A percentile compares a stretch with the other conserved stretches of the same genome.
Evolutionary conservation across 2,329 filamentous ascomycete genomes (phyloP).

Genomic region (Metarhizium humberi): DNA sequence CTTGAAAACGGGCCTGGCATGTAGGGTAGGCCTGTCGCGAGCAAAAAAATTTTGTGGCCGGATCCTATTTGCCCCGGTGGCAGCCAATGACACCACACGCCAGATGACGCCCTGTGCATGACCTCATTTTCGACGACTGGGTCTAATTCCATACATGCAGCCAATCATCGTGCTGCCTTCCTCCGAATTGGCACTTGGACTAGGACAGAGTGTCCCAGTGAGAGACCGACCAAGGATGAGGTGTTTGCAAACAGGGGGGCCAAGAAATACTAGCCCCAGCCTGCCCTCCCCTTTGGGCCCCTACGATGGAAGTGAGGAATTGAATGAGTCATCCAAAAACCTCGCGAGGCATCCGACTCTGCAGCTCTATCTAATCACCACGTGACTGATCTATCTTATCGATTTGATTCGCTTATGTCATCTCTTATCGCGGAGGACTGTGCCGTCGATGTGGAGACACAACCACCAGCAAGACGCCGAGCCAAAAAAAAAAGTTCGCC

Average conservation of each 20-base stretch:
- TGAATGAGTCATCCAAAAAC: not conserved
- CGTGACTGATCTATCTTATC: slow-evolving; percentile 1
- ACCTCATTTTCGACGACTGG: not conserved
- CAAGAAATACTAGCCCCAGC: too few relatives aligned
- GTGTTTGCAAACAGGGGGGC: not conserved
- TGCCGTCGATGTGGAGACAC: slow-evolving; percentile 6
- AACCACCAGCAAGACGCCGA: slow-evolving; percentile 8
- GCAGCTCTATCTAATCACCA: not conserved
- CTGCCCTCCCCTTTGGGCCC: too few relatives aligned
- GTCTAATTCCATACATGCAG: not conserved
- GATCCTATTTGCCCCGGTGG: not conserved
- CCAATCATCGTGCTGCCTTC: not conserved
- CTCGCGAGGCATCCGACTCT: too few relatives aligned
- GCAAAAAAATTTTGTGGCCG: not conserved
- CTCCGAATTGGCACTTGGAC: not conserved
- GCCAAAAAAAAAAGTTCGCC: slow-evolving; percentile 23
- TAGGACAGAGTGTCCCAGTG: not conserved
- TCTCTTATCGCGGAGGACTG: slow-evolving; percentile 1
- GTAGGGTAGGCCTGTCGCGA: not conserved
- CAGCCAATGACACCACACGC: not conserved
- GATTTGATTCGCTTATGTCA: not conserved
- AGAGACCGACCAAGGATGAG: not conserved
- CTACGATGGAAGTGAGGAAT: too few relatives aligned
- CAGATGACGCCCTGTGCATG: not conserved
- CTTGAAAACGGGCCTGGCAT: not conserved